Conservation (phyloP, 768 basidiomycete species). For the Solioccasus polychromus region DNA sequence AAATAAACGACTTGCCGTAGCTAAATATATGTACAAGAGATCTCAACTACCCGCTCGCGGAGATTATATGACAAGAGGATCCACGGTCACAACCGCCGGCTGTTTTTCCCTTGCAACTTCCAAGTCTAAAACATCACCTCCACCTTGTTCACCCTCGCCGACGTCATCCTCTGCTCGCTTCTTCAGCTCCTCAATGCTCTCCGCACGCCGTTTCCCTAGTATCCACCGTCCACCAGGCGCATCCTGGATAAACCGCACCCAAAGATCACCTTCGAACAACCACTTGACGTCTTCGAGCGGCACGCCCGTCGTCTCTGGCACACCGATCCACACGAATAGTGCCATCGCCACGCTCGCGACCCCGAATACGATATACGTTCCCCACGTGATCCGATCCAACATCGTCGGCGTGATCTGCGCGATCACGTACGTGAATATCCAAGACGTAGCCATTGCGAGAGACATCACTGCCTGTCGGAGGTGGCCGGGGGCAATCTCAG, state of each 20-base stretch:
- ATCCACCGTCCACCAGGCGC: conserved; percentile 34
- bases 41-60: no score
- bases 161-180: background rate
- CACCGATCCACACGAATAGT: conserved; percentile 34
- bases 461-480: conserved; percentile 35
- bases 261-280: conserved; percentile 35
- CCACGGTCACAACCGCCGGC: no score
- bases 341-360: conserved; percentile 32
- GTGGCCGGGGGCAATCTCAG: conserved; percentile 39
- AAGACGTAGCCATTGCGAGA: conserved; percentile 32
- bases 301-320: conserved; percentile 41
- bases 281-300: conserved; percentile 39
- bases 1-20: no score
- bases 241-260: conserved; percentile 33
- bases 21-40: no score
- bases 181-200: conserved; percentile 28
- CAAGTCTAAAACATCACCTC: no score
- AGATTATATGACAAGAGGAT: no score
- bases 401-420: conserved; percentile 38
- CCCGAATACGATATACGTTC: conserved; percentile 35
- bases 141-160: no score
- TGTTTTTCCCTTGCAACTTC: no score
- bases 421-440: conserved; percentile 38
- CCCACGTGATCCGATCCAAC: conserved; percentile 30
- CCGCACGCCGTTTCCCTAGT: conserved; percentile 23